Evolutionary conservation across 2,329 filamentous ascomycete genomes (phyloP).

Genomic region (Sphaceloma murrayae): DNA sequence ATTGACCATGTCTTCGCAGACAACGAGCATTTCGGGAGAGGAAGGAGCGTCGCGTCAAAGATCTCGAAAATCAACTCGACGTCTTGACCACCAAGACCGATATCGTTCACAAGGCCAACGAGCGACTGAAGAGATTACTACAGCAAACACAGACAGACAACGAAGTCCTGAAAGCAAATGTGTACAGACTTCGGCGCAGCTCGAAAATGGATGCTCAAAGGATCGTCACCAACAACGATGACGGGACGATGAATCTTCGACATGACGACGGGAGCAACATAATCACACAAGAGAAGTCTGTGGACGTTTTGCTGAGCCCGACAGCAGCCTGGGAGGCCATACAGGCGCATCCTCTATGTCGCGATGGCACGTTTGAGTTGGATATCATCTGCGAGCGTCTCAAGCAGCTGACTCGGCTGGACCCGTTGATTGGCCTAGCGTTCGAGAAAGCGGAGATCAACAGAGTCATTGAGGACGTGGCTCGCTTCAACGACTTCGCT

Average conservation of each 20-base stretch:
- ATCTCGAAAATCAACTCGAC: conserved; percentile 78
- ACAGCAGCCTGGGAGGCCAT: conserved; percentile 86
- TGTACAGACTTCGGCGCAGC: too few species aligned
- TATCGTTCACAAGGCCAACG: conserved; percentile 69
- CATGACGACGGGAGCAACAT: conserved; percentile 18
- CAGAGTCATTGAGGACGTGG: conserved; percentile 67
- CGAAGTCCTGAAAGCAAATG: conserved; percentile 81
- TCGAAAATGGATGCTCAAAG: too few species aligned
- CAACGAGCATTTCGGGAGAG: conserved; percentile 94
- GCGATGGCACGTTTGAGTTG: conserved; percentile 69
- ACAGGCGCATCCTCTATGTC: conserved; percentile 66
- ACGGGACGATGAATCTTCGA: too few species aligned
- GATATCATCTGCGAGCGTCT: conserved; percentile 69
- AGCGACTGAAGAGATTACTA: conserved; percentile 72
- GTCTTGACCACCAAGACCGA: conserved; percentile 65
- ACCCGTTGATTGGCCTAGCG: conserved; percentile 68
- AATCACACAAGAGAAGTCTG: conserved; percentile 2
- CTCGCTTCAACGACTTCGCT: conserved; percentile 8
- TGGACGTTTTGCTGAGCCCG: conserved; percentile 52
- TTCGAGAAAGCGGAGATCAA: conserved; percentile 70
- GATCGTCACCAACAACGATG: too few species aligned
- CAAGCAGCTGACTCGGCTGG: conserved; percentile 65
- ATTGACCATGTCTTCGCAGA: conserved; percentile 38
- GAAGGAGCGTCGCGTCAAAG: conserved; percentile 88
- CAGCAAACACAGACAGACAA: conserved; percentile 83